Conservation (phyloP, 352 stramenopile species). For the Elongisporangium prolatum region DNA sequence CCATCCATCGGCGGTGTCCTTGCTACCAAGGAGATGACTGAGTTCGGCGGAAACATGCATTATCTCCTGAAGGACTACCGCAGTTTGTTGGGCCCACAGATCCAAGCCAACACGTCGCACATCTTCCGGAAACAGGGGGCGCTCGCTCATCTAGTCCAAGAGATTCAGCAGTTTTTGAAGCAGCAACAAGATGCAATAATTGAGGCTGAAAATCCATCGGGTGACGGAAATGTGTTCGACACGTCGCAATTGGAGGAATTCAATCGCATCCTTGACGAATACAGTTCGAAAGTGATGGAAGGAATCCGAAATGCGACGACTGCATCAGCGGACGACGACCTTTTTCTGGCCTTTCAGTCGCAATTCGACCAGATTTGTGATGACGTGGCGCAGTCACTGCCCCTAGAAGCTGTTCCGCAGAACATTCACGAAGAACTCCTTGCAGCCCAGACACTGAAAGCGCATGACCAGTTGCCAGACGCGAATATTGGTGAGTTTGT, state of each 20-base stretch:
- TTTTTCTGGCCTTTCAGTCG: not conserved
- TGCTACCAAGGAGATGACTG: slow-evolving; percentile 3
- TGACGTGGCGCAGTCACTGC: not conserved
- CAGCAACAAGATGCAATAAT: not conserved
- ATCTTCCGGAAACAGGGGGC: slow-evolving; percentile 42
- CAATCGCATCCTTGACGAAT: not conserved
- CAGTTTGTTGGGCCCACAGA: slow-evolving; percentile 27
- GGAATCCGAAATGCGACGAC: not conserved
- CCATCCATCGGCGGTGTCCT: slow-evolving; percentile 7
- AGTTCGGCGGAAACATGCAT: slow-evolving; percentile 17
- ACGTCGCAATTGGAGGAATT: not conserved
- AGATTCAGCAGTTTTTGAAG: slow-evolving; percentile 10
- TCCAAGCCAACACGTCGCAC: slow-evolving; percentile 32
- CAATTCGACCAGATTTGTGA: not conserved
- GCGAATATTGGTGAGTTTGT: not conserved
- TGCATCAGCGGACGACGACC: not conserved
- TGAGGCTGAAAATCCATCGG: slow-evolving; percentile 1
- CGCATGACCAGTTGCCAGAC: not conserved
- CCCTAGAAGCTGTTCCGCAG: not conserved
- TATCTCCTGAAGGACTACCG: slow-evolving; percentile 33
- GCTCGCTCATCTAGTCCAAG: slow-evolving; percentile 29
- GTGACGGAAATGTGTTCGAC: not conserved
- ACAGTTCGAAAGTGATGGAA: not conserved
- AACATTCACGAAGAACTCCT: not conserved
- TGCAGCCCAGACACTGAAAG: not conserved